phyloP scores from a whole-genome alignment of 2,329 filamentous ascomycete species.

The Dichotomopilus funicola region DNA sequence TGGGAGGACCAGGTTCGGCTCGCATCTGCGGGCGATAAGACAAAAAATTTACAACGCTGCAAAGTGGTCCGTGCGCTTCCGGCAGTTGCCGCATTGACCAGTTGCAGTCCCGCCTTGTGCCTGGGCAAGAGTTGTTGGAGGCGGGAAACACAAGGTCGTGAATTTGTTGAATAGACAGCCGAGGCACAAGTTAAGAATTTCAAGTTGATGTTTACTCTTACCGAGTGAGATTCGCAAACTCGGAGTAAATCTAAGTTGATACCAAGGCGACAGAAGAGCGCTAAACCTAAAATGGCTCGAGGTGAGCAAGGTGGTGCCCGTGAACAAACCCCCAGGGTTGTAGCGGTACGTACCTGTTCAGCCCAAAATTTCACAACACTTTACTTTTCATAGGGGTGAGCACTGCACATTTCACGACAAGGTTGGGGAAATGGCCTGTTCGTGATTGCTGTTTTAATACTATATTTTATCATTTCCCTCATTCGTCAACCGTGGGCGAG shows the following conservation, averaged over 20 bases:
- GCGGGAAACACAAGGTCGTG: too few species aligned
- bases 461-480: too few species aligned
- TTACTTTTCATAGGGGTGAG: too few species aligned
- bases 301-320: slow-evolving; percentile 10
- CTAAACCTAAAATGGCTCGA: slow-evolving; percentile 6
- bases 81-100: neutral
- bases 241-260: neutral
- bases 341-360: too few species aligned
- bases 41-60: slow-evolving; percentile 21
- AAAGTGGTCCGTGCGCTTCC: slow-evolving; percentile 16
- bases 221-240: neutral
- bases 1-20: slow-evolving; percentile 7
- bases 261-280: too few species aligned
- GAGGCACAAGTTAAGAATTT: neutral
- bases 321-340: neutral
- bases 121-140: too few species aligned
- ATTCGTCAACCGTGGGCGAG: too few species aligned
- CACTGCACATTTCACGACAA: too few species aligned
- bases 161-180: too few species aligned
- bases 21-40: slow-evolving; percentile 16
- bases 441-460: too few species aligned
- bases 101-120: neutral
- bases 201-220: neutral
- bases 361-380: too few species aligned
- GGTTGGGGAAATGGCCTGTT: too few species aligned